Evolutionary conservation across 306 rosid species (phyloP).

Genomic region (Ormosia emarginata): DNA sequence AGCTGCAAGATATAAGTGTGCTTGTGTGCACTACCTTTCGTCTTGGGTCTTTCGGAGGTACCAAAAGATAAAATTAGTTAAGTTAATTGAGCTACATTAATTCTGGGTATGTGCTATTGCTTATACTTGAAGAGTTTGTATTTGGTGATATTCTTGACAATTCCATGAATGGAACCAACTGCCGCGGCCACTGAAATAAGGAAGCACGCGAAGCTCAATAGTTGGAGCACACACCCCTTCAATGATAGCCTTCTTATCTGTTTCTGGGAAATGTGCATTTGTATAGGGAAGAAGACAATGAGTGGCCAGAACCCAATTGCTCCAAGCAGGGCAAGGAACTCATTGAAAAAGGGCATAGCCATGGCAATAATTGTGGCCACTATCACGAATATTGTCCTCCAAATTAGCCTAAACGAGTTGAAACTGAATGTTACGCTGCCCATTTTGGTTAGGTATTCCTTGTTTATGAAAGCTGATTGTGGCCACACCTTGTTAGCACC

Average conservation of each 20-base stretch:
- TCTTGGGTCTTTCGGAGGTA: not conserved
- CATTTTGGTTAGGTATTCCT: conserved; percentile 8
- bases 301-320: conserved; percentile 67
- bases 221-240: conserved; percentile 44
- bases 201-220: conserved; percentile 43
- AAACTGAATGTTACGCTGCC: conserved; percentile 7
- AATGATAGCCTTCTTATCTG: conserved; percentile 25
- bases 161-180: conserved; percentile 43
- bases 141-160: conserved; percentile 31
- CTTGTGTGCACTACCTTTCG: not conserved
- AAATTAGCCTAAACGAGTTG: conserved; percentile 43
- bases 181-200: conserved; percentile 37
- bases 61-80: not conserved
- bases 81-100: not conserved
- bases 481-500: conserved; percentile 51
- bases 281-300: conserved; percentile 51
- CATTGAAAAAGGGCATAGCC: conserved; percentile 62
- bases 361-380: conserved; percentile 27
- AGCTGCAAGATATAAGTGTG: not conserved
- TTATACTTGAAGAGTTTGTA: conserved; percentile 48
- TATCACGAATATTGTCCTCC: conserved; percentile 52
- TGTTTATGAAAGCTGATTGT: conserved; percentile 36
- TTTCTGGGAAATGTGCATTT: conserved; percentile 56
- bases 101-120: not conserved
- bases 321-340: conserved; percentile 59